A percentile compares a stretch with the other conserved stretches of the same genome.
Conservation (phyloP, 495 filamentous ascomycete species). For the Aspergillus bridgeri region DNA sequence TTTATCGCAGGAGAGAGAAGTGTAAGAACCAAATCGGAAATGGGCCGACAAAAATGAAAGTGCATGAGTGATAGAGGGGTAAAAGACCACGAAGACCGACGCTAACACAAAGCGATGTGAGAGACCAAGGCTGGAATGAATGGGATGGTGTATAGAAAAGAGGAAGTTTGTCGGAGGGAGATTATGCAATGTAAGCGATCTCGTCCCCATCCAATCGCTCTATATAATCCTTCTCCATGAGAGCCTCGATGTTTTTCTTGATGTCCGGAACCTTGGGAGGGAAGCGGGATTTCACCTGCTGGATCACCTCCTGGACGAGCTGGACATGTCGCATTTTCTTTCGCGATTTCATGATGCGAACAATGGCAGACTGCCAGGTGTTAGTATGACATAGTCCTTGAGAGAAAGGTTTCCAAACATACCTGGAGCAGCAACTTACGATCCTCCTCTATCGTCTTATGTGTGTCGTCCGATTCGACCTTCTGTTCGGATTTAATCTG, state of each 20-base stretch:
- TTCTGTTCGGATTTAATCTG: slow-evolving; percentile 92
- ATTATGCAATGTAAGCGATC: slow-evolving; percentile 80
- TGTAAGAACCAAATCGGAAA: neutral
- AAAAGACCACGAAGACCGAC: slow-evolving; percentile 11
- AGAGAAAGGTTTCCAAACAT: slow-evolving; percentile 32
- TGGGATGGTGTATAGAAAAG: neutral
- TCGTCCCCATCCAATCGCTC: slow-evolving; percentile 94
- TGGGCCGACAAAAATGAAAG: neutral
- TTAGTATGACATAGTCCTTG: neutral
- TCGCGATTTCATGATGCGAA: slow-evolving; percentile 98
- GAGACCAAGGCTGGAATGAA: neutral
- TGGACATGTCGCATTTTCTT: slow-evolving; percentile 97
- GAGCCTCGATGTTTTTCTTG: slow-evolving; percentile 98
- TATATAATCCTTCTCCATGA: slow-evolving; percentile 98
- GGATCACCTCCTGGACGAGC: slow-evolving; percentile 90
- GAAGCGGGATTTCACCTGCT: slow-evolving; percentile 92
- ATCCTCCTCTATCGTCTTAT: slow-evolving; percentile 99
- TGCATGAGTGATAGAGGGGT: neutral
- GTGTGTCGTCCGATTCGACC: slow-evolving; percentile 92
- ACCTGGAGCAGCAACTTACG: slow-evolving; percentile 95
- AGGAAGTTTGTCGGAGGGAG: slow-evolving; percentile 5
- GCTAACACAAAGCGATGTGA: slow-evolving; percentile 9
- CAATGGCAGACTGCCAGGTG: slow-evolving; percentile 78
- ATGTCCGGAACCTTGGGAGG: slow-evolving; percentile 90
- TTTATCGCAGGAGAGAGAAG: neutral